A percentile compares a stretch with the other conserved stretches of the same genome.
Evolutionary conservation across 257 asterid species (phyloP).

Genomic region (Solanum pennellii): DNA sequence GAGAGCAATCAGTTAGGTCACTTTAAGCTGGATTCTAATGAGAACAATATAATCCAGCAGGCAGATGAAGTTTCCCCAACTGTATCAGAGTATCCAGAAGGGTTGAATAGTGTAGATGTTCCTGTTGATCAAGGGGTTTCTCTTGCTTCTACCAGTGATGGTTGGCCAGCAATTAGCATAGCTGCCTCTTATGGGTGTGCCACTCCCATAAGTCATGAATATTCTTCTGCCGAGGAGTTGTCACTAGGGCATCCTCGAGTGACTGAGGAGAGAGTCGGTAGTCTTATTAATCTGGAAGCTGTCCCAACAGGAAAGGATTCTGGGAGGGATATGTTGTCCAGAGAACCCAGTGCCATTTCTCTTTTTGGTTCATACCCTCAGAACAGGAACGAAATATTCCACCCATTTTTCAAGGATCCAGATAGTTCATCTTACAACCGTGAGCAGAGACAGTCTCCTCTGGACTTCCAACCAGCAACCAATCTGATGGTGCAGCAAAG

Average conservation of each 20-base stretch:
- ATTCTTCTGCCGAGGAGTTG: slow-evolving; percentile 41
- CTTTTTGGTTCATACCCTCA: slow-evolving; percentile 43
- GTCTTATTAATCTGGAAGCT: slow-evolving; percentile 31
- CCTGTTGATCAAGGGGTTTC: slow-evolving; percentile 28
- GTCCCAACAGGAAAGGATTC: slow-evolving; percentile 25
- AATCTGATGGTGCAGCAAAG: slow-evolving; percentile 38
- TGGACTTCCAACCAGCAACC: slow-evolving; percentile 40
- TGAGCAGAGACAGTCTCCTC: slow-evolving; percentile 39
- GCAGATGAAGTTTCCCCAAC: slow-evolving; percentile 24
- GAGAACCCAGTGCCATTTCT: slow-evolving; percentile 33
- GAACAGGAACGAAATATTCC: slow-evolving; percentile 50
- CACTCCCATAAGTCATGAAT: slow-evolving; percentile 34
- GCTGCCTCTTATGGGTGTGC: slow-evolving; percentile 44
- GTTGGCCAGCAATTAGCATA: slow-evolving; percentile 56
- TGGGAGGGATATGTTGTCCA: slow-evolving; percentile 36
- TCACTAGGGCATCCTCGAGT: slow-evolving; percentile 49
- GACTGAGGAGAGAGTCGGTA: slow-evolving; percentile 36
- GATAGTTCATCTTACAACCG: slow-evolving; percentile 37
- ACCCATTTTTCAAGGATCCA: slow-evolving; percentile 48
- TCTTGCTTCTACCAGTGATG: slow-evolving; percentile 29
- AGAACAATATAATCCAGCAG: slow-evolving; percentile 20
- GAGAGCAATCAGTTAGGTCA: slow-evolving; percentile 25
- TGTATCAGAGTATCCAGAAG: slow-evolving; percentile 33
- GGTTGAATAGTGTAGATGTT: slow-evolving; percentile 27
- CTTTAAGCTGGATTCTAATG: slow-evolving; percentile 29